Evolutionary conservation across 1,139 yeast genomes (phyloP).

Genomic region (Geotrichum siamense): DNA sequence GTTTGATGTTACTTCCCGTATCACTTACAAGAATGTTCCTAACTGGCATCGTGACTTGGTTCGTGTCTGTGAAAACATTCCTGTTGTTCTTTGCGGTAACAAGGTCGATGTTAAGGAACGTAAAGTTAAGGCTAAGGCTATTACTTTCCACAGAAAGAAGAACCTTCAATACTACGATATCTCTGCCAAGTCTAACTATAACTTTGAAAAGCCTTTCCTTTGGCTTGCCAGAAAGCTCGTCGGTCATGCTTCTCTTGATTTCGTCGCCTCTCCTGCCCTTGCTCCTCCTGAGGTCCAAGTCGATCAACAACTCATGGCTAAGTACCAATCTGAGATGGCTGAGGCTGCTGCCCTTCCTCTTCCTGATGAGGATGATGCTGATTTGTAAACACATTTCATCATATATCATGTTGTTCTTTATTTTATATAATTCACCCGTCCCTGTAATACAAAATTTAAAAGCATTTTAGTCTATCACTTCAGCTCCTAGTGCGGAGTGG

Average conservation of each 20-base stretch:
- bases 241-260: constrained; percentile 96
- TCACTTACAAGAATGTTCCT: constrained; percentile 99
- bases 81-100: constrained; percentile 98
- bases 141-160: constrained; percentile 99
- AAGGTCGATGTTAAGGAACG: constrained; percentile 99
- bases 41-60: constrained; percentile 99
- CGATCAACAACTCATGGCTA: constrained; percentile 91
- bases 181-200: constrained; percentile 98
- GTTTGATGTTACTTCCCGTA: constrained; percentile 99
- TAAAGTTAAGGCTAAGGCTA: constrained; percentile 99
- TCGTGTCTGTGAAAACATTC: constrained; percentile 99
- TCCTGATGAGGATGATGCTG: constrained; percentile 99
- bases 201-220: constrained; percentile 99
- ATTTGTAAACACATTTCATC: constrained; percentile 50
- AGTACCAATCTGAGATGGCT: constrained; percentile 99
- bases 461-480: too few relatives aligned
- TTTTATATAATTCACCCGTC: neutral
- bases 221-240: constrained; percentile 99
- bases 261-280: constrained; percentile 98
- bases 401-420: neutral
- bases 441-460: neutral
- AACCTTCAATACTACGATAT: constrained; percentile 99
- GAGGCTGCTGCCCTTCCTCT: constrained; percentile 99
- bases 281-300: constrained; percentile 99
- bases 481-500: too few relatives aligned